Conservation (phyloP, 768 basidiomycete species). For the Cystobasidium ongulense region DNA sequence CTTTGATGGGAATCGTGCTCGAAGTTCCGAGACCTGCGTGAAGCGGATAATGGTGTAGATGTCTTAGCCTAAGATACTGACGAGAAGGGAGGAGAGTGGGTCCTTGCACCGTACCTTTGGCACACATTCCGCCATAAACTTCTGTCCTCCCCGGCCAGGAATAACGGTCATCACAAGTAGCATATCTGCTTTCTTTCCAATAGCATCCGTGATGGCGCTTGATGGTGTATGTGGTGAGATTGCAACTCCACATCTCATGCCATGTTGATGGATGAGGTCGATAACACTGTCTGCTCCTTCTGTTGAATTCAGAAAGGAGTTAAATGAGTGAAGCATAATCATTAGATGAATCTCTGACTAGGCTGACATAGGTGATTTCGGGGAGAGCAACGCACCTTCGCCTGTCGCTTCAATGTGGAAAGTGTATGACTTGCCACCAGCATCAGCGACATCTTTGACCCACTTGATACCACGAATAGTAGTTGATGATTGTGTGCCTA, state of each 20-base stretch:
- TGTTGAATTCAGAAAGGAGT: constrained; percentile 39
- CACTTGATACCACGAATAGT: constrained; percentile 55
- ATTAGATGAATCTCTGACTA: background rate
- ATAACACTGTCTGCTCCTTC: constrained; percentile 72
- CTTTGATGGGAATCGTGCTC: constrained; percentile 79
- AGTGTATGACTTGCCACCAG: constrained; percentile 88
- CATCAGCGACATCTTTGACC: constrained; percentile 91
- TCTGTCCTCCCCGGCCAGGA: constrained; percentile 91
- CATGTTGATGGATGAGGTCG: constrained; percentile 64
- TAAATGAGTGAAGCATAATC: background rate
- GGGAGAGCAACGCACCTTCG: constrained; percentile 48
- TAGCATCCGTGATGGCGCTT: constrained; percentile 71
- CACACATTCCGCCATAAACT: constrained; percentile 85
- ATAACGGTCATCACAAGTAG: constrained; percentile 97
- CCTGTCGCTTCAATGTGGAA: constrained; percentile 83
- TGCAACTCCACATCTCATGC: constrained; percentile 91
- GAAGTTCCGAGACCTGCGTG: constrained; percentile 66
- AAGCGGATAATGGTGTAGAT: no score
- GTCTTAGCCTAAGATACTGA: no score
- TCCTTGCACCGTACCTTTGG: constrained; percentile 61
- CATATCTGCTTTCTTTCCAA: constrained; percentile 81
- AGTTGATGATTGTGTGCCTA: no score
- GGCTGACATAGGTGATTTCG: constrained; percentile 42
- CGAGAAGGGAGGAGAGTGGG: no score
- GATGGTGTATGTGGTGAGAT: constrained; percentile 94